Percentiles rank a stretch among this genome's conserved stretches.
phyloP scores from a whole-genome alignment of 805 yeast genomes.

The Zygosaccharomyces bailii region DNA sequence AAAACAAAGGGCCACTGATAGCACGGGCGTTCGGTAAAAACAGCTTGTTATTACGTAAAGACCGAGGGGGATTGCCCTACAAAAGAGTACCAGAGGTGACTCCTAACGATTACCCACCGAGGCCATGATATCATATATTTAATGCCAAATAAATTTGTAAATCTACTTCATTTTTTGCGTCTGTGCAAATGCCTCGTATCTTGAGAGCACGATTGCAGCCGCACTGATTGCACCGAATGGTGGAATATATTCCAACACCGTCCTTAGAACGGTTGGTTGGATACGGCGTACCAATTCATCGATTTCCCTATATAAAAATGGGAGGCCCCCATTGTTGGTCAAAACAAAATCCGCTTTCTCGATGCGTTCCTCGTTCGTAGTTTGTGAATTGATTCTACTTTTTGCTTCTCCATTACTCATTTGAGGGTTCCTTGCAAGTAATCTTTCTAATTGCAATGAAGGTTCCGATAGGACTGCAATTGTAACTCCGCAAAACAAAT shows the following conservation, averaged over 20 bases:
- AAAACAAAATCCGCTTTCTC: constrained; percentile 62
- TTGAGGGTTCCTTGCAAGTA: constrained; percentile 64
- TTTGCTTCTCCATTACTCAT: constrained; percentile 62
- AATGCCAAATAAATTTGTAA: constrained; percentile 11
- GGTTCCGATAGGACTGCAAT: constrained; percentile 63
- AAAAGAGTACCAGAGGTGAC: constrained; percentile 33
- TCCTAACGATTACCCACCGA: constrained; percentile 30
- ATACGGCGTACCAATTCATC: constrained; percentile 39
- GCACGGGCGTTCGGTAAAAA: constrained; percentile 37
- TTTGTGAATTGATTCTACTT: constrained; percentile 72
- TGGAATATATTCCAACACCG: constrained; percentile 40
- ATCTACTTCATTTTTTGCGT: constrained; percentile 13
- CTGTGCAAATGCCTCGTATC: constrained; percentile 13
- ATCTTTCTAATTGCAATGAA: constrained; percentile 58
- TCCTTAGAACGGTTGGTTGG: constrained; percentile 38
- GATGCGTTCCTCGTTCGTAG: constrained; percentile 58
- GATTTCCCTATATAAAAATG: constrained; percentile 43
- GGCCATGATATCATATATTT: constrained; percentile 17
- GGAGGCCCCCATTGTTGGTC: constrained; percentile 52
- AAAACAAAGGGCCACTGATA: constrained; percentile 25
- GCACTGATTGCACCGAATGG: constrained; percentile 40
- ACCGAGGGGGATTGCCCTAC: constrained; percentile 38
- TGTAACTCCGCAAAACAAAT: constrained; percentile 64
- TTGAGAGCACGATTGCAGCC: constrained; percentile 28
- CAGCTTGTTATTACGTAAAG: constrained; percentile 29